Conservation (phyloP, 306 rosid genomes). For the Prunus kanzakura region DNA sequence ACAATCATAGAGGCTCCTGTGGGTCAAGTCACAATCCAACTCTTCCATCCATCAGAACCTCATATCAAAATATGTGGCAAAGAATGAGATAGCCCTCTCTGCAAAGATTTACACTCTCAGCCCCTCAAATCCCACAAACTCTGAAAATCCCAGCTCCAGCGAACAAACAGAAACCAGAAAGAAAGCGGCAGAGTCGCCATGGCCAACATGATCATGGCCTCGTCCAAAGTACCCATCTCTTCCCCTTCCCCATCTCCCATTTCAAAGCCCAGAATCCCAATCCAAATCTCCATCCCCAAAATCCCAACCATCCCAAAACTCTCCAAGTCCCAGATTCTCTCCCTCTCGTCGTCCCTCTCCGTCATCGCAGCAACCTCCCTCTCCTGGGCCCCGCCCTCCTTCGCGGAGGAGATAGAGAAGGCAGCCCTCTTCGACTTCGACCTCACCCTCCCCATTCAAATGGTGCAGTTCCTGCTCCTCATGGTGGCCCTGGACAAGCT, state of each 20-base stretch:
- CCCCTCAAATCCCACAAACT: background rate
- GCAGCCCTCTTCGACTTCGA: constrained; percentile 93
- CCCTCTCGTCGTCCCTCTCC: constrained; percentile 47
- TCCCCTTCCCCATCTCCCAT: constrained; percentile 30
- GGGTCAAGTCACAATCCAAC: background rate
- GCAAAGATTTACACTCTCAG: background rate
- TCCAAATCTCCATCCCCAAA: constrained; percentile 56
- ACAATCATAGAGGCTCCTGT: background rate
- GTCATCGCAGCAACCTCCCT: constrained; percentile 50
- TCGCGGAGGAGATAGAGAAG: constrained; percentile 65
- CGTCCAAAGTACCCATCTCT: constrained; percentile 49
- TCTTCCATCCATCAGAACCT: background rate
- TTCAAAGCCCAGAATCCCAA: constrained; percentile 38
- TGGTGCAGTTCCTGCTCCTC: constrained; percentile 65
- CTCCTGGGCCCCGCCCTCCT: constrained; percentile 56
- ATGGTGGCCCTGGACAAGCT: constrained; percentile 84
- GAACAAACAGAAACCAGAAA: background rate
- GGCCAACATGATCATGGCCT: constrained; percentile 86
- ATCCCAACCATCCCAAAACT: constrained; percentile 30
- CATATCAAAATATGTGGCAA: constrained; percentile 6
- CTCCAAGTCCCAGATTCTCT: constrained; percentile 25
- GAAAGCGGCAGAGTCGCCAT: constrained; percentile 26
- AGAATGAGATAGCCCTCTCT: constrained; percentile 1
- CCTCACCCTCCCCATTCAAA: constrained; percentile 76
- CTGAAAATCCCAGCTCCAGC: background rate